Percentiles rank a stretch among this genome's conserved stretches.
These are phyloP conservation scores for Cyberlindnera misumaiensis DNA, from an alignment of 805 yeast species.

Conservation along the genomic window DNA sequence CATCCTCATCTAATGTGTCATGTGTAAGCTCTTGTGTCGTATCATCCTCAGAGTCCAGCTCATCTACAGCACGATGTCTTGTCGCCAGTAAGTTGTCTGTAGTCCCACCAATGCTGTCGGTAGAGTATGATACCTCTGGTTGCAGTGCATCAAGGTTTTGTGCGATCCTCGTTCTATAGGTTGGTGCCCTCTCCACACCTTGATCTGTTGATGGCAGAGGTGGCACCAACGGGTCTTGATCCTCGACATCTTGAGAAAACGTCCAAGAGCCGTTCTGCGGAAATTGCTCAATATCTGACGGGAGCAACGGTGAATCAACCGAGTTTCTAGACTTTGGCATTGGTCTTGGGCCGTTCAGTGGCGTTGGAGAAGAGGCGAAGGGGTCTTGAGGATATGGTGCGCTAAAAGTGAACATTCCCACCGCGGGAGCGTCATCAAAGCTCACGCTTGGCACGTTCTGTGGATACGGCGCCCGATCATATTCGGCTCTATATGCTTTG, in stretches of 20 bases:
- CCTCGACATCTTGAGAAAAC: conserved; percentile 2
- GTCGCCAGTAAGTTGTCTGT: conserved; percentile 8
- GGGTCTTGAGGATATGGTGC: conserved; percentile 18
- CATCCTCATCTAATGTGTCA: not conserved
- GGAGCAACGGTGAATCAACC: conserved; percentile 3
- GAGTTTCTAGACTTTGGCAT: conserved; percentile 14
- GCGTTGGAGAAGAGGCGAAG: conserved; percentile 4
- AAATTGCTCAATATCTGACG: conserved; percentile 2
- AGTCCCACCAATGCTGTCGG: conserved; percentile 10
- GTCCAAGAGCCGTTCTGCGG: conserved; percentile 4
- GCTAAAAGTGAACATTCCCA: conserved; percentile 1
- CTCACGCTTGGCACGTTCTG: not conserved
- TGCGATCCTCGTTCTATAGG: conserved; percentile 23
- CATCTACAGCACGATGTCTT: not conserved
- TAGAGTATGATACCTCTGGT: conserved; percentile 11
- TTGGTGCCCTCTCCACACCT: conserved; percentile 11
- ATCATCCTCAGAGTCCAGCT: conserved; percentile 1
- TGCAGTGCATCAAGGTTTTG: conserved; percentile 19
- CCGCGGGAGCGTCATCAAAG: too few relatives aligned
- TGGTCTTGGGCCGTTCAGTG: conserved; percentile 23
- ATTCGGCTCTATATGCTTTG: conserved; percentile 16
- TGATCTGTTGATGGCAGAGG: conserved; percentile 3
- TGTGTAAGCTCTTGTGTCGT: conserved; percentile 1
- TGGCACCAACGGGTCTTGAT: conserved; percentile 10
- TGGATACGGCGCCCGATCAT: conserved; percentile 6